A percentile compares a stretch with the other conserved stretches of the same genome.
Conservation (phyloP, 202 grass and related monocot genomes). For the Zoysia matrella region DNA sequence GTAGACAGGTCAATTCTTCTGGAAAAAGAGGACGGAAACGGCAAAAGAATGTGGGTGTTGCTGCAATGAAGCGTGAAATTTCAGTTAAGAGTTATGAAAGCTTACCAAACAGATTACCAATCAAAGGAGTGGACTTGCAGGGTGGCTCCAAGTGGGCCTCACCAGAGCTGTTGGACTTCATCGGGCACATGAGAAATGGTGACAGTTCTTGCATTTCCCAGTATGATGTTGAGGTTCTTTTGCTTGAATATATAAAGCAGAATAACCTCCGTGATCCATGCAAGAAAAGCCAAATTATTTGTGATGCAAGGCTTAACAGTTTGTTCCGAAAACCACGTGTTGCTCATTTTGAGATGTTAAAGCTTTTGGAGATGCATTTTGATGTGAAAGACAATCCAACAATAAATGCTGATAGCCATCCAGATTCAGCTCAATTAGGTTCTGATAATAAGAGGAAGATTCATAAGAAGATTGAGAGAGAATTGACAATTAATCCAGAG, state of each 20-base stretch:
- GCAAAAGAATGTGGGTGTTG: slow-evolving; percentile 42
- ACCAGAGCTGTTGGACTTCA: slow-evolving; percentile 78
- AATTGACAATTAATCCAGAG: slow-evolving; percentile 55
- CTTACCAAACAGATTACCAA: slow-evolving; percentile 55
- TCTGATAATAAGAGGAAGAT: slow-evolving; percentile 66
- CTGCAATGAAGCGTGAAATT: slow-evolving; percentile 45
- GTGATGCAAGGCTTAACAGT: slow-evolving; percentile 74
- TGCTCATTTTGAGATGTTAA: slow-evolving; percentile 86
- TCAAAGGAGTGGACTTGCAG: slow-evolving; percentile 46
- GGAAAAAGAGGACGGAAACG: slow-evolving; percentile 67
- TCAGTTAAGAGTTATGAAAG: slow-evolving; percentile 34
- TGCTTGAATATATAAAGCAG: slow-evolving; percentile 95
- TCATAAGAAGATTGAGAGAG: slow-evolving; percentile 72
- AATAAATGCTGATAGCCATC: slow-evolving; percentile 52
- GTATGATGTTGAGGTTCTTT: slow-evolving; percentile 82
- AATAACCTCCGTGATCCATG: slow-evolving; percentile 86
- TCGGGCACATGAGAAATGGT: slow-evolving; percentile 85
- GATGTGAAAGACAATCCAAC: slow-evolving; percentile 65
- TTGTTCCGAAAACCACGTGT: slow-evolving; percentile 80
- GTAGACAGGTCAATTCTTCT: slow-evolving; percentile 48
- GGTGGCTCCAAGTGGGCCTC: slow-evolving; percentile 79
- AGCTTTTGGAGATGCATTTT: slow-evolving; percentile 30
- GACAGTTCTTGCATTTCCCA: slow-evolving; percentile 72
- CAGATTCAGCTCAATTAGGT: slow-evolving; percentile 63
- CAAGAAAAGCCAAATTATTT: slow-evolving; percentile 90